Evolutionary conservation across 139 green algal species (phyloP).

Genomic region (Coelastrella sp.): DNA sequence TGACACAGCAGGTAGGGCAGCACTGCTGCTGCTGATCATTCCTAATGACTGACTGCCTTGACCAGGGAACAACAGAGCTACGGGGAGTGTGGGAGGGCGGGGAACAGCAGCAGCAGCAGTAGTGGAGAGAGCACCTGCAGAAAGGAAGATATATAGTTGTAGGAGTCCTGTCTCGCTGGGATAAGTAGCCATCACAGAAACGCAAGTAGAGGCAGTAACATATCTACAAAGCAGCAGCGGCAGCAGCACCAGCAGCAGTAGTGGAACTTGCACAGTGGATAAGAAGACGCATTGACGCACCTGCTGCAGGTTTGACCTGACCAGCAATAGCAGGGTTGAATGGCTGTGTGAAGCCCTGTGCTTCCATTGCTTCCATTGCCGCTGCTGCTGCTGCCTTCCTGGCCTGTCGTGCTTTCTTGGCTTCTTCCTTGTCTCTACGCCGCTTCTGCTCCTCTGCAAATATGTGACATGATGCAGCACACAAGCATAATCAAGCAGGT

Average conservation of each 20-base stretch:
- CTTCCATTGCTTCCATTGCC: background rate
- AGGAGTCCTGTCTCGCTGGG: too few relatives aligned
- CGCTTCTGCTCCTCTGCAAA: slow-evolving; percentile 70
- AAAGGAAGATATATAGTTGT: too few relatives aligned
- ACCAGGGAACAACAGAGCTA: slow-evolving; percentile 90
- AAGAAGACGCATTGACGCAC: too few relatives aligned
- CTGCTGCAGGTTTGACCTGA: background rate
- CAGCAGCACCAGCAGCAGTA: slow-evolving; percentile 29
- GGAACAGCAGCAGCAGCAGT: background rate
- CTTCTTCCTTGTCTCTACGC: slow-evolving; percentile 52
- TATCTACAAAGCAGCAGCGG: background rate
- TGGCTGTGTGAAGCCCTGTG: slow-evolving; percentile 5
- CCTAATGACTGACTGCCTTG: slow-evolving; percentile 91
- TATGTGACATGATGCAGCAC: too few relatives aligned
- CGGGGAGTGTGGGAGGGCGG: background rate
- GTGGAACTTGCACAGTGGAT: too few relatives aligned
- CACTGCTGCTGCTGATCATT: slow-evolving; percentile 77
- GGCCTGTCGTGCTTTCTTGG: slow-evolving; percentile 50
- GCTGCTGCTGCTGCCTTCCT: slow-evolving; percentile 31
- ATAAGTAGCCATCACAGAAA: too few relatives aligned
- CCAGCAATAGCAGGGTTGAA: slow-evolving; percentile 1
- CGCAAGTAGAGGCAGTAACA: too few relatives aligned
- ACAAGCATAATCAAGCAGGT: too few relatives aligned
- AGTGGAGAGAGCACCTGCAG: background rate
- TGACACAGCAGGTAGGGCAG: slow-evolving; percentile 80